These are phyloP conservation scores for Paxillus involutus DNA, from an alignment of 768 basidiomycete species.

Conservation along the genomic window DNA sequence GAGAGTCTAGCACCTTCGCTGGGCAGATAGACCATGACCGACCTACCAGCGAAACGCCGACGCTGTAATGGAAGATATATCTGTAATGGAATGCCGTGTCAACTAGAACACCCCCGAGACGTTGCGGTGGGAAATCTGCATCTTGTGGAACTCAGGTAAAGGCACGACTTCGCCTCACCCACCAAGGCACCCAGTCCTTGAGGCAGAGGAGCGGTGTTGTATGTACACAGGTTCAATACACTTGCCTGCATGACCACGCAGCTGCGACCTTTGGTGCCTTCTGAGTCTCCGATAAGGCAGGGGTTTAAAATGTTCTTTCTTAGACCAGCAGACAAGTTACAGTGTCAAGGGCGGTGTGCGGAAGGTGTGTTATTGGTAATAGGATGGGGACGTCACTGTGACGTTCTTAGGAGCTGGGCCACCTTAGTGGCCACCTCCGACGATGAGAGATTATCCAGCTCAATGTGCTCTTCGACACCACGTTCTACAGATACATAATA, in stretches of 20 bases:
- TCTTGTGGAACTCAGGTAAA: slow-evolving; percentile 6
- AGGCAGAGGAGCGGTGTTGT: slow-evolving; percentile 19
- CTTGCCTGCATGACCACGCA: not conserved
- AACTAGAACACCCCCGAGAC: not conserved
- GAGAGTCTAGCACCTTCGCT: too few relatives aligned
- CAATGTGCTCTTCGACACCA: slow-evolving; percentile 79
- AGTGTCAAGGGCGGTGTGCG: slow-evolving; percentile 1
- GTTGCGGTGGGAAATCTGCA: not conserved
- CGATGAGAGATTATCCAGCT: slow-evolving; percentile 73
- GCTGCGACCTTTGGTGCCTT: not conserved
- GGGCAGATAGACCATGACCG: too few relatives aligned
- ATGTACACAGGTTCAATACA: slow-evolving; percentile 1
- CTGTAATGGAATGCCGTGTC: not conserved
- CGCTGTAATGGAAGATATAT: not conserved
- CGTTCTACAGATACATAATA: slow-evolving; percentile 50
- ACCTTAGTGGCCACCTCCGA: slow-evolving; percentile 73
- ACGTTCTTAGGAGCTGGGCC: slow-evolving; percentile 51
- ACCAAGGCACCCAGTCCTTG: slow-evolving; percentile 14
- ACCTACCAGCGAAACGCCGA: not conserved
- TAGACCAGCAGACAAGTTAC: not conserved
- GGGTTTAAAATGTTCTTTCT: not conserved
- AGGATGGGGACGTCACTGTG: slow-evolving; percentile 13
- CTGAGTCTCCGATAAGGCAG: not conserved
- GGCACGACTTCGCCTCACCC: slow-evolving; percentile 21
- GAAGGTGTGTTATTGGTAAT: slow-evolving; percentile 5